These are phyloP conservation scores for Corymbia citriodora DNA, from an alignment of 441 rosid species.

Conservation along the genomic window DNA sequence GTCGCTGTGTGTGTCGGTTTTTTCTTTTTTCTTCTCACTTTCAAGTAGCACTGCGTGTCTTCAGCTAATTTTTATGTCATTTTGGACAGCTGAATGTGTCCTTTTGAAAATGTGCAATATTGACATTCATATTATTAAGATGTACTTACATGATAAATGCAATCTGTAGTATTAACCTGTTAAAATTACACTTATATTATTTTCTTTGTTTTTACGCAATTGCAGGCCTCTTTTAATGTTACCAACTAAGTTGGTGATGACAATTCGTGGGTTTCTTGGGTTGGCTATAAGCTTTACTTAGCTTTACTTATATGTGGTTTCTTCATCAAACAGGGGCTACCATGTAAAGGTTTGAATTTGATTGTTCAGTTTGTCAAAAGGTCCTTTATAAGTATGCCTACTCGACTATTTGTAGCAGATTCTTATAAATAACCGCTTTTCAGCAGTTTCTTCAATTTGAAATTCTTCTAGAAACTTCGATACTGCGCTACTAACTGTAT, in stretches of 20 bases:
- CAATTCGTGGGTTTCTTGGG: constrained; percentile 79
- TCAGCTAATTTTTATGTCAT: neutral
- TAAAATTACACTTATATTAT: neutral
- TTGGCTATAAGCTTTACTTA: constrained; percentile 96
- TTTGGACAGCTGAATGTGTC: neutral
- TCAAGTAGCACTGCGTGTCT: neutral
- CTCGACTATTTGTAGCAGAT: too few relatives aligned
- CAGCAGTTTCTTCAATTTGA: too few relatives aligned
- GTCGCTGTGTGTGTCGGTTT: neutral
- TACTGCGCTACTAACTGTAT: too few relatives aligned
- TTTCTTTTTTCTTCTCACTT: neutral
- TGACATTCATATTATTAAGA: neutral
- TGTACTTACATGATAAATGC: neutral
- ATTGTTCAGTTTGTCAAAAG: too few relatives aligned
- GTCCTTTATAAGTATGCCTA: too few relatives aligned
- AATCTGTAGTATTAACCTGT: neutral
- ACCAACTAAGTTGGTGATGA: constrained; percentile 80
- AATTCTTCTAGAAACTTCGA: too few relatives aligned
- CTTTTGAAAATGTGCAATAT: neutral
- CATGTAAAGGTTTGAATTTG: constrained; percentile 60
- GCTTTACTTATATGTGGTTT: constrained; percentile 99
- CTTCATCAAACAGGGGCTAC: constrained; percentile 98
- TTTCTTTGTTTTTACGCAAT: neutral
- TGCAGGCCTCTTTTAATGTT: constrained; percentile 73
- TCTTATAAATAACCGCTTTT: too few relatives aligned